Percentiles rank a stretch among this genome's conserved stretches.
These are phyloP conservation scores for Neonectria neomacrospora DNA, from an alignment of 2,329 filamentous ascomycete species.

Conservation along the genomic window DNA sequence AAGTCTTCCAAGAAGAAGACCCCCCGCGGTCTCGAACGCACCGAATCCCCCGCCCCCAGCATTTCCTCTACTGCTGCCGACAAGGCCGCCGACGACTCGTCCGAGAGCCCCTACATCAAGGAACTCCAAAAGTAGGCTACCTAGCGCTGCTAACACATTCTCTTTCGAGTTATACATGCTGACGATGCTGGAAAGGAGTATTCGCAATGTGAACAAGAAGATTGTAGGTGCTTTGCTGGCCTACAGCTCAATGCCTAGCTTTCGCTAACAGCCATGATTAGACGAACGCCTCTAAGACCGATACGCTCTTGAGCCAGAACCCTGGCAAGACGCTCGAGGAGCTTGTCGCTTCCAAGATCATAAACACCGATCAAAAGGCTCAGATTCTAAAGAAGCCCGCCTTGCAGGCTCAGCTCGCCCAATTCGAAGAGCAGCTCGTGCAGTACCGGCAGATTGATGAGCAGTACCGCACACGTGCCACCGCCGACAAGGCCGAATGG, in stretches of 20 bases:
- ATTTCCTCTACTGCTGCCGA: constrained; percentile 58
- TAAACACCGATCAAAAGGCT: constrained; percentile 84
- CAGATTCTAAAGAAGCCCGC: constrained; percentile 81
- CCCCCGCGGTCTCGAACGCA: constrained; percentile 61
- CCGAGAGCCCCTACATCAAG: constrained; percentile 83
- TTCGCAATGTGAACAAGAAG: constrained; percentile 95
- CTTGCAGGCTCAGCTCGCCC: constrained; percentile 73
- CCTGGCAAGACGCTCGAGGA: constrained; percentile 77
- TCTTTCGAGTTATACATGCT: constrained; percentile 24
- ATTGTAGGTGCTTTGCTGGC: constrained; percentile 70
- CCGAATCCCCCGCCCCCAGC: constrained; percentile 66
- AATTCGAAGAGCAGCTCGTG: constrained; percentile 78
- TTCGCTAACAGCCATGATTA: constrained; percentile 48
- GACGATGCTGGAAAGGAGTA: constrained; percentile 68
- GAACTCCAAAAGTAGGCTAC: constrained; percentile 86
- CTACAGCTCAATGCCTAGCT: constrained; percentile 13
- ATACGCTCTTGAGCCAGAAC: constrained; percentile 75
- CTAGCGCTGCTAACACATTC: neutral
- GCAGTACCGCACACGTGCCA: constrained; percentile 72
- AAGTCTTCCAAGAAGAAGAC: constrained; percentile 77
- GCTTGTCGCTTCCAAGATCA: constrained; percentile 75
- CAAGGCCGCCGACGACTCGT: constrained; percentile 65
- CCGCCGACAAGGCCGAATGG: constrained; percentile 67
- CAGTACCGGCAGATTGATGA: constrained; percentile 81
- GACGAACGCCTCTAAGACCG: constrained; percentile 78